Evolutionary conservation across 2,329 filamentous ascomycete genomes (phyloP).

Genomic region (Cryphonectria nitschkei): DNA sequence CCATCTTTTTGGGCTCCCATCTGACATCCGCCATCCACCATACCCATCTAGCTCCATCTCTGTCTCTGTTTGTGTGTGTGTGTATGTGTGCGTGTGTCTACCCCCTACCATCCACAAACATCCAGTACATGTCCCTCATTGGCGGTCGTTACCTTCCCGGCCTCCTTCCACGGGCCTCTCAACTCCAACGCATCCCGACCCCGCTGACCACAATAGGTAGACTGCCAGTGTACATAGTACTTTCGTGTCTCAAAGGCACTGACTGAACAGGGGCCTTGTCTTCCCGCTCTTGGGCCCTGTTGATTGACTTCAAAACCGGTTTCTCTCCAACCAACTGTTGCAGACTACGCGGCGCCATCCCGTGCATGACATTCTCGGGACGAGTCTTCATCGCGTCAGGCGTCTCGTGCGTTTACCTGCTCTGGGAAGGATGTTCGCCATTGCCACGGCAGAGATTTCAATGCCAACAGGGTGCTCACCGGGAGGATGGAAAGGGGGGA

Average conservation of each 20-base stretch:
- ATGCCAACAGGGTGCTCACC: too few species aligned
- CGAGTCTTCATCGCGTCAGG: not conserved
- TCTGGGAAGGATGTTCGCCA: not conserved
- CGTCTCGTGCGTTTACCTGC: not conserved
- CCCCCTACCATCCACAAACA: not conserved
- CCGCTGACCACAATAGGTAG: not conserved
- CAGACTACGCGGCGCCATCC: not conserved
- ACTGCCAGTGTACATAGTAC: too few species aligned
- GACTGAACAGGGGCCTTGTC: not conserved
- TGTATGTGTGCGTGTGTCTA: not conserved
- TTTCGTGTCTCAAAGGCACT: not conserved
- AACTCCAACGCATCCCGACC: not conserved
- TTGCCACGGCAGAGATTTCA: not conserved
- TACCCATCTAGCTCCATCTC: too few species aligned
- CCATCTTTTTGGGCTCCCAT: constrained; percentile 3
- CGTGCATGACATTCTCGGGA: not conserved
- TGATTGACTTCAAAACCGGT: not conserved
- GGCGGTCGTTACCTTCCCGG: not conserved
- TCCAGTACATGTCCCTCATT: constrained; percentile 2
- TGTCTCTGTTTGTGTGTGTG: too few species aligned
- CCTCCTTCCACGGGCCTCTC: not conserved
- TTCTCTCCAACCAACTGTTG: not conserved
- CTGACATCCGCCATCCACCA: not conserved
- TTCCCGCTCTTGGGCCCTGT: not conserved
- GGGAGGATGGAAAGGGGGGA: too few species aligned